These are phyloP conservation scores for Oenanthe sinensis DNA, from an alignment of 129 eudicot species.

Conservation along the genomic window DNA sequence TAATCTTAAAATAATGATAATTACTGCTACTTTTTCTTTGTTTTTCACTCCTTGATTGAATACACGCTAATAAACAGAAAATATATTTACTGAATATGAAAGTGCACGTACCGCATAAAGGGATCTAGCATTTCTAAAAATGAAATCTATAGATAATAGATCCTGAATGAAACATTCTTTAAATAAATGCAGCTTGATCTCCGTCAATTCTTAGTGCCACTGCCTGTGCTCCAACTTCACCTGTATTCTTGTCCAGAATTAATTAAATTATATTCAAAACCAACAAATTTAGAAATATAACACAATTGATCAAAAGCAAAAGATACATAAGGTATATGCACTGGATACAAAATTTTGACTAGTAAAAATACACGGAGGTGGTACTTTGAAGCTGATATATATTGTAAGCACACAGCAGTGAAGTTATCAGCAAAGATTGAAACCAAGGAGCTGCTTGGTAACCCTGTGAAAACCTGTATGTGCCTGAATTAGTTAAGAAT, in stretches of 20 bases:
- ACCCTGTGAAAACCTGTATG: conserved; percentile 63
- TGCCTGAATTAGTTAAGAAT: conserved; percentile 62
- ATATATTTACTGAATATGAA: neutral
- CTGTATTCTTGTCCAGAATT: too few relatives aligned
- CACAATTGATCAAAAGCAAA: too few relatives aligned
- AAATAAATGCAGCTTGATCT: conserved; percentile 72
- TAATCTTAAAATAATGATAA: too few relatives aligned
- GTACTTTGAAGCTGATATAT: conserved; percentile 83
- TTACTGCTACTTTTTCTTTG: neutral
- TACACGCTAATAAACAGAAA: neutral
- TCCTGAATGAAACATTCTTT: conserved; percentile 85
- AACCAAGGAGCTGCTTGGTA: too few relatives aligned
- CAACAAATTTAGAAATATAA: too few relatives aligned
- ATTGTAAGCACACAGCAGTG: too few relatives aligned
- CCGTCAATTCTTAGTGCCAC: too few relatives aligned
- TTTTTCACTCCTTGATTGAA: neutral
- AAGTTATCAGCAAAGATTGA: too few relatives aligned
- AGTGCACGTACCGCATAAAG: conserved; percentile 52
- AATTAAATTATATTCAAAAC: too few relatives aligned
- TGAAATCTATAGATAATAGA: conserved; percentile 73
- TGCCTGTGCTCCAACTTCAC: conserved; percentile 89
- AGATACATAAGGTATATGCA: too few relatives aligned
- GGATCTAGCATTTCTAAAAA: conserved; percentile 76
- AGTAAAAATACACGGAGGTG: too few relatives aligned
- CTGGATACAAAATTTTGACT: too few relatives aligned